These are phyloP conservation scores for Solanum piurae DNA, from an alignment of 257 asterid species.

Conservation along the genomic window DNA sequence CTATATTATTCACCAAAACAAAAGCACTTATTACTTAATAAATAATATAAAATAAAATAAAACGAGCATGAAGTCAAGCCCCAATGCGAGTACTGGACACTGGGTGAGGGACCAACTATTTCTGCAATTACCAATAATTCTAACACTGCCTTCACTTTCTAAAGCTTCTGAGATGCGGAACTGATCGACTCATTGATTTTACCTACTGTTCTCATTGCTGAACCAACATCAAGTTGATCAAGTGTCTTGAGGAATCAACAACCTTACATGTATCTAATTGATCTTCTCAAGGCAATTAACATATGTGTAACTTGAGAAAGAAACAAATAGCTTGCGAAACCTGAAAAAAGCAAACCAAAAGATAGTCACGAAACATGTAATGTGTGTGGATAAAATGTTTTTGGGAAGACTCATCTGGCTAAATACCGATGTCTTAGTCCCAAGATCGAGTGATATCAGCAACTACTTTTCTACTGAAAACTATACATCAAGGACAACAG, in stretches of 20 bases:
- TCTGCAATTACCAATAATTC: background rate
- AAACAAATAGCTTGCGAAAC: constrained; percentile 82
- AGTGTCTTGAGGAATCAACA: background rate
- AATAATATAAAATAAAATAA: background rate
- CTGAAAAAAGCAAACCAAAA: constrained; percentile 31
- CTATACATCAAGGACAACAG: background rate
- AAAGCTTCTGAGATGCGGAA: background rate
- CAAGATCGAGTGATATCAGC: background rate
- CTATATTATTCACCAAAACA: background rate
- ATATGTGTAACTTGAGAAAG: constrained; percentile 70
- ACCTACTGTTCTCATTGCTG: background rate
- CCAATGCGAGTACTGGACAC: background rate
- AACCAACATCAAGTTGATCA: background rate
- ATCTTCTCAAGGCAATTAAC: constrained; percentile 63
- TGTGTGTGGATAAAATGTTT: background rate
- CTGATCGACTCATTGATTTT: background rate
- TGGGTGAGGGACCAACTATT: background rate
- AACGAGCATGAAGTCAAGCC: background rate
- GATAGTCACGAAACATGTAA: background rate
- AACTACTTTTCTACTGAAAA: background rate
- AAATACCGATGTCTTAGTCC: background rate
- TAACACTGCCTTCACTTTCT: background rate
- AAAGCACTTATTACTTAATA: background rate
- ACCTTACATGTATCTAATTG: background rate
- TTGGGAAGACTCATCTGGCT: background rate